Conservation (phyloP, 371 early-diverging fungal genomes). For the Choanephora cucurbitarum region DNA sequence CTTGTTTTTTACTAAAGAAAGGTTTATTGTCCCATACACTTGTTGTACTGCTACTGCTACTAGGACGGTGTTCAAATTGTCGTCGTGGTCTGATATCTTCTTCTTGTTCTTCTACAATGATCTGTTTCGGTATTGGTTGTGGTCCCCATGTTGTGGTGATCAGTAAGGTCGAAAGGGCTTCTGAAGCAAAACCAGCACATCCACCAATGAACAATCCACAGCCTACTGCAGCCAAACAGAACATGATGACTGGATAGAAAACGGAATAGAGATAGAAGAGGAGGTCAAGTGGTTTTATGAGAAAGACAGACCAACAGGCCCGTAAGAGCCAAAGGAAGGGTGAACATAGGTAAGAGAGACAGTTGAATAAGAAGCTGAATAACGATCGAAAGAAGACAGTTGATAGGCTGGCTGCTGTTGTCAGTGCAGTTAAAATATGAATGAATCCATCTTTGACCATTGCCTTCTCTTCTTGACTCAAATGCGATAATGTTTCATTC, state of each 20-base stretch:
- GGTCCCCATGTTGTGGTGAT: constrained; percentile 46
- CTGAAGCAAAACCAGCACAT: constrained; percentile 51
- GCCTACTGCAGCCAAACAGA: constrained; percentile 30
- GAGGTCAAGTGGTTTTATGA: constrained; percentile 11
- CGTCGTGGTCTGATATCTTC: neutral
- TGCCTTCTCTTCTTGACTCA: neutral
- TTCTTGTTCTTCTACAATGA: constrained; percentile 1
- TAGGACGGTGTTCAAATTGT: neutral
- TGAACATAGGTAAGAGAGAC: neutral
- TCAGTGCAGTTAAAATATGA: constrained; percentile 11
- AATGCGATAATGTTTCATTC: neutral
- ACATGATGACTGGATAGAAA: constrained; percentile 30
- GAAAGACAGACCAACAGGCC: constrained; percentile 9
- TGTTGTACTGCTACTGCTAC: neutral
- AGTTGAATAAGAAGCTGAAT: constrained; percentile 5
- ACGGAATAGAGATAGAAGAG: constrained; percentile 10
- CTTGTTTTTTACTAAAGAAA: neutral
- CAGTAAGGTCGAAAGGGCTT: constrained; percentile 36
- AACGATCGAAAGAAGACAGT: constrained; percentile 15
- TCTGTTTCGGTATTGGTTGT: neutral
- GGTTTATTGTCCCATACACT: neutral
- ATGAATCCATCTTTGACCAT: constrained; percentile 7
- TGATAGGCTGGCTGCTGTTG: constrained; percentile 12
- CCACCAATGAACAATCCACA: constrained; percentile 49
- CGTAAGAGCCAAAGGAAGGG: constrained; percentile 13